Percentiles rank a stretch among this genome's conserved stretches.
Evolutionary conservation across 1,139 yeast genomes (phyloP).

Genomic region (Pichia sp.): DNA sequence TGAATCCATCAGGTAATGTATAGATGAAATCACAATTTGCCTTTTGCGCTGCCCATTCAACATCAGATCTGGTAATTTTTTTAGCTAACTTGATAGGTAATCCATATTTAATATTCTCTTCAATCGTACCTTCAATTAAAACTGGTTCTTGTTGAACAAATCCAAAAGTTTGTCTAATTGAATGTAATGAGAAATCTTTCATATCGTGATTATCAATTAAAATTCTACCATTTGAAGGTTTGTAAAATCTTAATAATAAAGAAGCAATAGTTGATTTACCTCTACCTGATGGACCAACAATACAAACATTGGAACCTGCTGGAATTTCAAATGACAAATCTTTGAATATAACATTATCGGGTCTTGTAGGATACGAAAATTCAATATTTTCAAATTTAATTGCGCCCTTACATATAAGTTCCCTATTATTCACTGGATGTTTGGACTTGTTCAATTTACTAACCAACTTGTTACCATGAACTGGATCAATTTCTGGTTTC

Average conservation of each 20-base stretch:
- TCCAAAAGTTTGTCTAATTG: slow-evolving; percentile 64
- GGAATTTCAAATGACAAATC: slow-evolving; percentile 59
- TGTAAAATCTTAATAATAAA: slow-evolving; percentile 71
- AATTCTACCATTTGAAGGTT: slow-evolving; percentile 62
- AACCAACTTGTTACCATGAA: slow-evolving; percentile 45
- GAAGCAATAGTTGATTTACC: slow-evolving; percentile 92
- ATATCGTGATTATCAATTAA: slow-evolving; percentile 66
- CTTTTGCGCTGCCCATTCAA: slow-evolving; percentile 63
- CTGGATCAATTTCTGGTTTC: slow-evolving; percentile 59
- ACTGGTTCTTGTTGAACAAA: slow-evolving; percentile 93
- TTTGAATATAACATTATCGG: slow-evolving; percentile 61
- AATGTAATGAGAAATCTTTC: slow-evolving; percentile 60
- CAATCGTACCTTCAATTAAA: slow-evolving; percentile 82
- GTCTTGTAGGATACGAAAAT: slow-evolving; percentile 85
- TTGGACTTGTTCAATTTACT: slow-evolving; percentile 13
- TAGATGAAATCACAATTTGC: slow-evolving; percentile 78
- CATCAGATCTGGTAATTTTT: slow-evolving; percentile 54
- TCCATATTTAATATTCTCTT: slow-evolving; percentile 82
- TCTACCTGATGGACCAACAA: slow-evolving; percentile 94
- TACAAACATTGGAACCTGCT: slow-evolving; percentile 83
- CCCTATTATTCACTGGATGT: slow-evolving; percentile 10
- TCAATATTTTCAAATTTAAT: slow-evolving; percentile 60
- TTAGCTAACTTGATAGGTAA: slow-evolving; percentile 35
- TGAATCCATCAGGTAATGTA: slow-evolving; percentile 74
- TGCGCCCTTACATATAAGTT: slow-evolving; percentile 35